These are phyloP conservation scores for Schwanniomyces vanrijiae DNA, from an alignment of 805 yeast species.

Conservation along the genomic window DNA sequence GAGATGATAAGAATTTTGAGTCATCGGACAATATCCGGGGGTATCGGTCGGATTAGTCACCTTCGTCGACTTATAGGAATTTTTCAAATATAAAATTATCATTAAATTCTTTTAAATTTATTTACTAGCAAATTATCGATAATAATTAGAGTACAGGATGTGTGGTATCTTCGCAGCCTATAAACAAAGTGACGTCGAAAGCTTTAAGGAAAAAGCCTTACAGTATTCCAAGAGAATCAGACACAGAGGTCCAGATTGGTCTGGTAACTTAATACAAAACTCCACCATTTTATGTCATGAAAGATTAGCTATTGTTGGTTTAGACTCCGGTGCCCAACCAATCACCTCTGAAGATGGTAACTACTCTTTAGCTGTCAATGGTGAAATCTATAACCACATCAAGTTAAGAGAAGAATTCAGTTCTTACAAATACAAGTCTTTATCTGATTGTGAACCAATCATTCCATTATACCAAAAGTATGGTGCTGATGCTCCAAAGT, in stretches of 20 bases:
- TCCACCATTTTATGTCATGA: conserved; percentile 87
- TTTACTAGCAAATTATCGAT: background rate
- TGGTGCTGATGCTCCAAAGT: conserved; percentile 86
- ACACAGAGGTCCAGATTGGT: conserved; percentile 99
- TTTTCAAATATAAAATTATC: background rate
- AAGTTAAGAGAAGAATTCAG: conserved; percentile 73
- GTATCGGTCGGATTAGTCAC: conserved; percentile 1
- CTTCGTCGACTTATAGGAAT: background rate
- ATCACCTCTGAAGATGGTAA: conserved; percentile 77
- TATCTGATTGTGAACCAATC: conserved; percentile 96
- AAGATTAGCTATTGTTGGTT: conserved; percentile 95
- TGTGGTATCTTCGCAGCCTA: conserved; percentile 98
- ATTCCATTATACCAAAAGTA: conserved; percentile 88
- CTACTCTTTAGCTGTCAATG: conserved; percentile 83
- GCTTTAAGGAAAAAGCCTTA: conserved; percentile 83
- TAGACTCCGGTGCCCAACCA: conserved; percentile 98
- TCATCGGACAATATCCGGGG: background rate
- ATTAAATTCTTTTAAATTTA: background rate
- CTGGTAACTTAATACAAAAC: conserved; percentile 82
- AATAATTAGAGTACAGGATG: conserved; percentile 45
- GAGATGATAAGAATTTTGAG: background rate
- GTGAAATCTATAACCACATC: conserved; percentile 98
- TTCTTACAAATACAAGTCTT: conserved; percentile 77
- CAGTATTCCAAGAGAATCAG: conserved; percentile 90
- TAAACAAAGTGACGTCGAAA: conserved; percentile 74